These are phyloP conservation scores for Cytospora paraplurivora DNA, from an alignment of 2,329 filamentous ascomycete genomes.

Conservation along the genomic window DNA sequence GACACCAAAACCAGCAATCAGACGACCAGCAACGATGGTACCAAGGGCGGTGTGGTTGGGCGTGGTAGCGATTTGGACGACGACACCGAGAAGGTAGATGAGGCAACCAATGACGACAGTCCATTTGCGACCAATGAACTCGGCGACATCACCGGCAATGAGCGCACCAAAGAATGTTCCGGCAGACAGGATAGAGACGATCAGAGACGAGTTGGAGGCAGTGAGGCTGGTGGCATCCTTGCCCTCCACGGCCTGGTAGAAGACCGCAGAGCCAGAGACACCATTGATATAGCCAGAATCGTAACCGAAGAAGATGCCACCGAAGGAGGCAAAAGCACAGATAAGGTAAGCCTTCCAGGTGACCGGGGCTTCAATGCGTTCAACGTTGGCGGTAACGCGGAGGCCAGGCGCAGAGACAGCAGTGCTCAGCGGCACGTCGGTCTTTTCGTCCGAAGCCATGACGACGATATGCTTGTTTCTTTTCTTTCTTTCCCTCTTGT, in stretches of 20 bases:
- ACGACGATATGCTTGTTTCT: background rate
- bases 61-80: conserved; percentile 64
- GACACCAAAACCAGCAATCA: conserved; percentile 76
- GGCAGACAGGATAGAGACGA: conserved; percentile 76
- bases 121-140: conserved; percentile 72
- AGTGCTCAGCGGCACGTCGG: conserved; percentile 9
- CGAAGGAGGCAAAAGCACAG: conserved; percentile 71
- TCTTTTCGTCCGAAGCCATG: conserved; percentile 25
- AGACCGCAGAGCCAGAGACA: conserved; percentile 55
- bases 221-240: conserved; percentile 38
- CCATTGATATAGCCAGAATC: conserved; percentile 77
- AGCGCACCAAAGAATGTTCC: conserved; percentile 79
- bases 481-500: background rate
- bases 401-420: conserved; percentile 36
- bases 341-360: conserved; percentile 70
- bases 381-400: conserved; percentile 52
- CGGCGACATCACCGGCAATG: conserved; percentile 75
- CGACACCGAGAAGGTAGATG: conserved; percentile 70
- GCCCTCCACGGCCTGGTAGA: conserved; percentile 55
- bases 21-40: conserved; percentile 70
- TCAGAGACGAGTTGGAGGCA: conserved; percentile 53
- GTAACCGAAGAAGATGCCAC: conserved; percentile 78
- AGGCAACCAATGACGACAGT: conserved; percentile 71
- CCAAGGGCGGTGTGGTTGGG: conserved; percentile 53
- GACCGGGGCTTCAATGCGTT: conserved; percentile 67